Conservation (phyloP, 331 rosid genomes). For the Quercus lobata region DNA sequence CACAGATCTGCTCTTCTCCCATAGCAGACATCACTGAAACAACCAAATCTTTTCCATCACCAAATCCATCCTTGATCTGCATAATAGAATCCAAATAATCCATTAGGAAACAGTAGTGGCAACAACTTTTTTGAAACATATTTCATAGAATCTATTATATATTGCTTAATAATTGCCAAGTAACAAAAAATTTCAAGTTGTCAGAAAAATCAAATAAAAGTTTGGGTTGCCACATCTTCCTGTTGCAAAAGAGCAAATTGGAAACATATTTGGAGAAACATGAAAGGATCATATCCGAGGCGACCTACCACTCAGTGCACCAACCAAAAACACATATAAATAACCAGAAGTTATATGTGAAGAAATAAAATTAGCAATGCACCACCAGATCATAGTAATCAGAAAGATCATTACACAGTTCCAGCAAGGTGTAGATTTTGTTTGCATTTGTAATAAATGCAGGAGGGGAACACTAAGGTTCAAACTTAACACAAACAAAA, state of each 20-base stretch:
- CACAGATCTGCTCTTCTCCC: constrained; percentile 97
- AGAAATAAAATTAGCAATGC: not conserved
- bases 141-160: not conserved
- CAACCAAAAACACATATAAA: not conserved
- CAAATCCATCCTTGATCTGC: constrained; percentile 96
- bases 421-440: not conserved
- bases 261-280: not conserved
- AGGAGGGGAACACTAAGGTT: not conserved
- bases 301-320: not conserved
- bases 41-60: constrained; percentile 83
- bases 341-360: not conserved
- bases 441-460: not conserved
- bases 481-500: not conserved
- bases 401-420: not conserved
- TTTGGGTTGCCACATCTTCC: not conserved
- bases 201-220: not conserved
- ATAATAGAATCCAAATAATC: constrained; percentile 8
- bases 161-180: too few relatives aligned
- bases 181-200: too few relatives aligned
- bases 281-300: not conserved
- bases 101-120: not conserved
- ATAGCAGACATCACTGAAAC: constrained; percentile 92
- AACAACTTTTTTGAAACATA: not conserved
- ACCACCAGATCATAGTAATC: not conserved
- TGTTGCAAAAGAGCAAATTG: not conserved